These are phyloP conservation scores for Mesembryanthemum crystallinum DNA, from an alignment of 148 eudicot species.

Conservation along the genomic window DNA sequence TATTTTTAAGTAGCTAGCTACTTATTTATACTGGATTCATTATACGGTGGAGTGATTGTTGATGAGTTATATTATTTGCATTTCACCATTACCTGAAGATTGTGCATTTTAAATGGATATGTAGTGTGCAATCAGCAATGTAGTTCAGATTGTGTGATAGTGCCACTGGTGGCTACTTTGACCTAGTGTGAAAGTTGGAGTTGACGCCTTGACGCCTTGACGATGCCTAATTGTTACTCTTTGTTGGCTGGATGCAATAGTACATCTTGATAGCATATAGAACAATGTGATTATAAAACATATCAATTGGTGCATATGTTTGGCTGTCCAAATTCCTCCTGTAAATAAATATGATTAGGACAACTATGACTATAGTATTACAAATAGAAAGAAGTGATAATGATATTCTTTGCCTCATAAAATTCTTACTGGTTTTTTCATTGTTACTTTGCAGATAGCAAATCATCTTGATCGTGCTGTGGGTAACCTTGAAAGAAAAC, in stretches of 20 bases:
- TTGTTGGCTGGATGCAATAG: background rate
- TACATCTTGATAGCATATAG: background rate
- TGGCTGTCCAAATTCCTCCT: background rate
- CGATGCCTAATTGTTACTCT: background rate
- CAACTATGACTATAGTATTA: background rate
- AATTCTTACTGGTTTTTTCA: background rate
- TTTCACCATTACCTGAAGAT: too few relatives aligned
- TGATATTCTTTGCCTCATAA: background rate
- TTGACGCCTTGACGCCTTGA: background rate
- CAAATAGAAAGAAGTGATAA: background rate
- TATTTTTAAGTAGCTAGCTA: too few relatives aligned
- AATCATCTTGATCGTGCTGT: slow-evolving; percentile 81
- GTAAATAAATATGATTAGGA: too few relatives aligned
- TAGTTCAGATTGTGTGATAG: too few relatives aligned
- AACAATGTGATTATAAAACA: background rate
- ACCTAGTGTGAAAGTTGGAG: background rate
- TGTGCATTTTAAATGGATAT: background rate
- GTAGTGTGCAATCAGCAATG: background rate
- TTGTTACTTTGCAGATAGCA: slow-evolving; percentile 63
- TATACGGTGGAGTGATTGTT: too few relatives aligned
- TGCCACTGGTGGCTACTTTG: background rate
- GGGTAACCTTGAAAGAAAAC: slow-evolving; percentile 75
- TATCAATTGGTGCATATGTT: too few relatives aligned
- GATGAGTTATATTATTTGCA: too few relatives aligned
- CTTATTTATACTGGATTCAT: too few relatives aligned